These are phyloP conservation scores for Syncephalastrum contaminatum DNA, from an alignment of 371 early-diverging fungal genomes.

Conservation along the genomic window DNA sequence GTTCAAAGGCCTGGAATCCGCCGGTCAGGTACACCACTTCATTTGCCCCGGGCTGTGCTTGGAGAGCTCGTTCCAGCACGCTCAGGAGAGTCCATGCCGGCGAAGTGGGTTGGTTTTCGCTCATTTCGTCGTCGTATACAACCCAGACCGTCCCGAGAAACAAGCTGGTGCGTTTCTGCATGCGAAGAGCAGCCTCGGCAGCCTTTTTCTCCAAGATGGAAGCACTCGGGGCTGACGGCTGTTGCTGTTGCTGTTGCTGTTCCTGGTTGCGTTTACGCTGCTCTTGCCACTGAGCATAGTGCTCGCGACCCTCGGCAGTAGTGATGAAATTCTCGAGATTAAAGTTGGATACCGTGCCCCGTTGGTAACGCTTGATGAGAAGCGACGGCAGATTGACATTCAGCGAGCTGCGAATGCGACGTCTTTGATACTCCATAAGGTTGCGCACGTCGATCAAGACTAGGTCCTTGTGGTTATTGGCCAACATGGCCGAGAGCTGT, in stretches of 20 bases:
- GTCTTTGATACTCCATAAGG: constrained; percentile 41
- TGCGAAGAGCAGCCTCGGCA: constrained; percentile 14
- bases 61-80: constrained; percentile 47
- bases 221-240: background rate
- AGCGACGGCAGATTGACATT: constrained; percentile 66
- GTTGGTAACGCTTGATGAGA: constrained; percentile 58
- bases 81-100: constrained; percentile 64
- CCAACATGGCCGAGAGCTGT: constrained; percentile 16
- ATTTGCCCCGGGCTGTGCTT: constrained; percentile 1
- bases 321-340: constrained; percentile 65
- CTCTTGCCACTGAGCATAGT: constrained; percentile 20
- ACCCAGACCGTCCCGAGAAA: constrained; percentile 28
- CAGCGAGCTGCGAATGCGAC: constrained; percentile 42
- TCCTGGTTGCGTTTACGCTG: background rate
- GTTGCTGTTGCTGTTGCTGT: constrained; percentile 6
- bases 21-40: constrained; percentile 32
- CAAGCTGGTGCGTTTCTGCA: constrained; percentile 1
- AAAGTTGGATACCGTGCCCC: constrained; percentile 59
- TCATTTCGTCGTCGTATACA: constrained; percentile 61
- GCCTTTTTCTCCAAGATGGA: constrained; percentile 31
- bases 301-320: constrained; percentile 55
- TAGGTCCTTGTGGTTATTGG: constrained; percentile 8
- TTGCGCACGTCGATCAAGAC: constrained; percentile 49
- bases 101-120: constrained; percentile 39
- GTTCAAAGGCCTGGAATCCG: constrained; percentile 35